Evolutionary conservation across 2,329 filamentous ascomycete genomes (phyloP).

Genomic region (Aureobasidium lini): DNA sequence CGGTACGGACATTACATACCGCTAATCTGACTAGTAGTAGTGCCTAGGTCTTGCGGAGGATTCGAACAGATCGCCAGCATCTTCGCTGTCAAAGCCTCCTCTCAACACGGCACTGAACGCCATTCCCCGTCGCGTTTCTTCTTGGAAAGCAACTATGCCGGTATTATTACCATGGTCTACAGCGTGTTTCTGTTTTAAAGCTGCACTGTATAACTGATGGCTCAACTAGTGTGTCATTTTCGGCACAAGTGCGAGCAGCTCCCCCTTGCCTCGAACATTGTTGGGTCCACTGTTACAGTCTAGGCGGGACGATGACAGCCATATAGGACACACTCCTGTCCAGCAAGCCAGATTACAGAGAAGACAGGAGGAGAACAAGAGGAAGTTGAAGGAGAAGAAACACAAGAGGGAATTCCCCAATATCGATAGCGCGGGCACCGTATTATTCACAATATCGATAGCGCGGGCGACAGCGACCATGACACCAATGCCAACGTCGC

Average conservation of each 20-base stretch:
- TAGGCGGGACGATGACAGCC: not conserved
- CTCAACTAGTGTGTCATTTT: conserved; percentile 7
- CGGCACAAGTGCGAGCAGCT: not conserved
- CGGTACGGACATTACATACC: conserved; percentile 87
- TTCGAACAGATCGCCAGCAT: conserved; percentile 60
- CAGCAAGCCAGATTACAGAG: too few species aligned
- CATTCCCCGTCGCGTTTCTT: conserved; percentile 85
- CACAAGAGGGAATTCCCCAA: too few species aligned
- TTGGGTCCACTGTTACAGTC: not conserved
- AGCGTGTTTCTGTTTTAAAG: conserved; percentile 46
- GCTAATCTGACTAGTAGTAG: conserved; percentile 80
- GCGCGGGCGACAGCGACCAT: too few species aligned
- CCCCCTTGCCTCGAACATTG: not conserved
- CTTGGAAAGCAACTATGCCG: conserved; percentile 92
- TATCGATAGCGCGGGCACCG: too few species aligned
- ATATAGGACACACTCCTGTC: not conserved
- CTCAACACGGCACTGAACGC: conserved; percentile 93
- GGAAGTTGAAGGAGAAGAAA: too few species aligned
- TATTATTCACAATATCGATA: too few species aligned
- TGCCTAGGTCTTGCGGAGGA: conserved; percentile 87
- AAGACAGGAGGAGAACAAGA: too few species aligned
- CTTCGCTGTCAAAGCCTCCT: conserved; percentile 79
- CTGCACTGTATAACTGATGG: not conserved
- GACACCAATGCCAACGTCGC: too few species aligned
- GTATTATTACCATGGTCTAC: conserved; percentile 92